phyloP scores from a whole-genome alignment of 2,329 filamentous ascomycete genomes.

The Colletotrichum truncatum region DNA sequence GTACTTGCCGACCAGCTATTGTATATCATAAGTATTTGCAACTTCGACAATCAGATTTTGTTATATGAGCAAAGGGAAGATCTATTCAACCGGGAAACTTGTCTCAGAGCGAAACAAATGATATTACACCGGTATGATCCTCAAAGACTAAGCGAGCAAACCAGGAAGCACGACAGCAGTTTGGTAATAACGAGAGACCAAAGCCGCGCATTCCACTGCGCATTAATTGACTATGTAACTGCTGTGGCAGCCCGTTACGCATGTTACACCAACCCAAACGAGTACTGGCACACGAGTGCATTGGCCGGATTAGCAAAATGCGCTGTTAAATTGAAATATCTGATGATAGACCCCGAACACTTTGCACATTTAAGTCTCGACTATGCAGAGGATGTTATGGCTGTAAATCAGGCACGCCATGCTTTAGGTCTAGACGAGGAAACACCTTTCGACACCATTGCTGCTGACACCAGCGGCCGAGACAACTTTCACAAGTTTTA shows the following conservation, averaged over 20 bases:
- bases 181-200: neutral
- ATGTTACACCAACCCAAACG: neutral
- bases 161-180: too few relatives aligned
- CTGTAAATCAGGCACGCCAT: neutral
- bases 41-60: neutral
- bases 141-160: neutral
- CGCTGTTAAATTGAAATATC: neutral
- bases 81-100: neutral
- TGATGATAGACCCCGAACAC: neutral
- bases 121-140: neutral
- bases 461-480: too few relatives aligned
- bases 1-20: neutral
- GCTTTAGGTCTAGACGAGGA: too few relatives aligned
- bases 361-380: neutral
- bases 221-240: neutral
- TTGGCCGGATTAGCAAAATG: neutral
- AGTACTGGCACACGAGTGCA: neutral
- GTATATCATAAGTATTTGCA: neutral
- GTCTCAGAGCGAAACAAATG: neutral
- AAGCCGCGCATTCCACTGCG: neutral
- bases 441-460: too few relatives aligned
- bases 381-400: neutral
- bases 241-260: neutral
- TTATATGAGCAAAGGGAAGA: neutral
- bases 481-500: neutral